Percentiles rank a stretch among this genome's conserved stretches.
phyloP scores from a whole-genome alignment of 768 basidiomycete genomes.

The Leccinum disarticulatum region DNA sequence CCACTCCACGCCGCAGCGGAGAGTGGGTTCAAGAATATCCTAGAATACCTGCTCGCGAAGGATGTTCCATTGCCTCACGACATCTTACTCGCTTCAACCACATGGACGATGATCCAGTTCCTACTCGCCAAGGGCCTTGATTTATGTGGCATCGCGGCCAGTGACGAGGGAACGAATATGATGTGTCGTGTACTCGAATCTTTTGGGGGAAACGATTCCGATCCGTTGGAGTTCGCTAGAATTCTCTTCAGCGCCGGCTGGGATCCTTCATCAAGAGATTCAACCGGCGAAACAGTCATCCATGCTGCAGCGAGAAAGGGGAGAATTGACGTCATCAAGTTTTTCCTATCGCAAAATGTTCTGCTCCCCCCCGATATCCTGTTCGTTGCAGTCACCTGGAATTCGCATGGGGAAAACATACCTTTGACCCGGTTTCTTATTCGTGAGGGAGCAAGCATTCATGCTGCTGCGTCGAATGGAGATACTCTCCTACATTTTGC shows the following conservation, averaged over 20 bases:
- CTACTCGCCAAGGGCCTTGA: not conserved
- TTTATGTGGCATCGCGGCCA: not conserved
- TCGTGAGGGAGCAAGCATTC: not conserved
- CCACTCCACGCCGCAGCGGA: not conserved
- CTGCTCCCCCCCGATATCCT: not conserved
- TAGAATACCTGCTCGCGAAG: not conserved
- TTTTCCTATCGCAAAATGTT: not conserved
- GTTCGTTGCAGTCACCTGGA: not conserved
- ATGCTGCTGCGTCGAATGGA: not conserved
- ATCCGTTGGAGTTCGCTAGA: not conserved
- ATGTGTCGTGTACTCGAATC: not conserved
- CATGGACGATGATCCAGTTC: not conserved
- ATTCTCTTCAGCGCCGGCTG: not conserved
- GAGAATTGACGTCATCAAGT: not conserved
- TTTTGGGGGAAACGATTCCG: no score
- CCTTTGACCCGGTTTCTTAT: not conserved
- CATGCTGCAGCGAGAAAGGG: not conserved
- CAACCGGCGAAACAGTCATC: not conserved
- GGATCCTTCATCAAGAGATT: not conserved
- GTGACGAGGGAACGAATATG: not conserved
- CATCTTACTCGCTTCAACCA: not conserved
- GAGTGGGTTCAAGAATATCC: not conserved
- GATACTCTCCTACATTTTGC: not conserved
- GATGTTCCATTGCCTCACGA: not conserved
- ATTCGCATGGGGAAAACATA: fast-evolving